phyloP scores from a whole-genome alignment of 192 early-diverging fungal species.

The Fimicolochytrium jonesii region DNA sequence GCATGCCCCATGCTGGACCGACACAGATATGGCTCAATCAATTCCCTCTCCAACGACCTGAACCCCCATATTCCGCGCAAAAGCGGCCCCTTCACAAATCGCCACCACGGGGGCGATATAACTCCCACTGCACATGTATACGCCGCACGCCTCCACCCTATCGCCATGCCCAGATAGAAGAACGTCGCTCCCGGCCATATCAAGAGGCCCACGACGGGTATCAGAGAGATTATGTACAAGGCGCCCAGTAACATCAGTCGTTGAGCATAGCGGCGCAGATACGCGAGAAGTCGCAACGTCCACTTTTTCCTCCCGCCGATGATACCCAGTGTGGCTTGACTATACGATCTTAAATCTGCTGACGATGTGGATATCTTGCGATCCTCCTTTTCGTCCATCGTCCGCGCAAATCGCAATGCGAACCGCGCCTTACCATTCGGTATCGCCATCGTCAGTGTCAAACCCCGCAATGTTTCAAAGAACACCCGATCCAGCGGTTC shows the following conservation, averaged over 20 bases:
- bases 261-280: constrained; percentile 24
- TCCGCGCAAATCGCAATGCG: constrained; percentile 13
- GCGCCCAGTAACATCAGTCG: constrained; percentile 21
- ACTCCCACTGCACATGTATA: constrained; percentile 4
- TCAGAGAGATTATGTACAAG: constrained; percentile 5
- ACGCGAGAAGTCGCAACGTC: constrained; percentile 13
- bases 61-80: constrained; percentile 21
- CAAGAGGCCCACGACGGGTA: constrained; percentile 28
- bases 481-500: constrained; percentile 33
- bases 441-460: not conserved
- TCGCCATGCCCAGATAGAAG: constrained; percentile 23
- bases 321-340: not conserved
- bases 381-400: constrained; percentile 5
- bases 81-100: constrained; percentile 30
- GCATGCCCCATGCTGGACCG: constrained; percentile 20
- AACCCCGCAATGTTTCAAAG: constrained; percentile 20
- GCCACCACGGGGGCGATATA: constrained; percentile 28
- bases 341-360: not conserved
- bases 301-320: not conserved
- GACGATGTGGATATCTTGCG: not conserved
- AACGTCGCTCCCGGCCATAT: constrained; percentile 35
- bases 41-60: constrained; percentile 32
- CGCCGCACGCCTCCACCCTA: constrained; percentile 23
- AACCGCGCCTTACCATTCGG: constrained; percentile 3
- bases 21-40: constrained; percentile 41